These are phyloP conservation scores for Rostrohypoxylon terebratum DNA, from an alignment of 495 filamentous ascomycete species.

Conservation along the genomic window DNA sequence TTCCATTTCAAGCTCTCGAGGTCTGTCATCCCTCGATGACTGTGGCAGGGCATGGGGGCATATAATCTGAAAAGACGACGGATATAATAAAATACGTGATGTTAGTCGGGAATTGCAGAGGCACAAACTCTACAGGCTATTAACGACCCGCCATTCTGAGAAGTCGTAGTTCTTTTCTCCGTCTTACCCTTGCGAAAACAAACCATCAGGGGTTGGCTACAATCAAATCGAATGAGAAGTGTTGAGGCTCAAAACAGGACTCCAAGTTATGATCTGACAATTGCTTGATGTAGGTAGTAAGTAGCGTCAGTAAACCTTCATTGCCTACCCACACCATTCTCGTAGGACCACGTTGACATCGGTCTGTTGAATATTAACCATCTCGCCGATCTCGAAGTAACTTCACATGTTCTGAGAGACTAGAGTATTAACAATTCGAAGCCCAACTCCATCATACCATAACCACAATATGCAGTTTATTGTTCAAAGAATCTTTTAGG, in stretches of 20 bases:
- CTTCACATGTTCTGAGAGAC: background rate
- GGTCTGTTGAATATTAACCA: background rate
- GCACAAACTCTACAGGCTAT: background rate
- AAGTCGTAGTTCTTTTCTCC: constrained; percentile 12
- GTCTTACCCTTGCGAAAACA: background rate
- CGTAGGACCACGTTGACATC: background rate
- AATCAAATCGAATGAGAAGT: background rate
- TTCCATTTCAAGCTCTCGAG: background rate
- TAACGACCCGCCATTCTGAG: background rate
- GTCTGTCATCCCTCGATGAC: constrained; percentile 1
- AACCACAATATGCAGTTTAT: background rate
- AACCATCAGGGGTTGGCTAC: background rate
- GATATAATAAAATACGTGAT: background rate
- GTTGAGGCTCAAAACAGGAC: background rate
- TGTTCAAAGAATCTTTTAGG: background rate
- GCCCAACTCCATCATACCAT: background rate
- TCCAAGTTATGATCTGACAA: background rate
- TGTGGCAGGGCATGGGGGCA: background rate
- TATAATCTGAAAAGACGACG: background rate
- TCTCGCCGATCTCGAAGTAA: background rate
- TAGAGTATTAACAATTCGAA: background rate
- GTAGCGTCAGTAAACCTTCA: background rate
- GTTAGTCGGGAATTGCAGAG: background rate
- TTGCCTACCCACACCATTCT: background rate
- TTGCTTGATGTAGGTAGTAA: background rate